Evolutionary conservation across 371 early-diverging fungal genomes (phyloP), one percentile per base, ranked within the genome.

Genomic region (Mucor saturninus): DNA sequence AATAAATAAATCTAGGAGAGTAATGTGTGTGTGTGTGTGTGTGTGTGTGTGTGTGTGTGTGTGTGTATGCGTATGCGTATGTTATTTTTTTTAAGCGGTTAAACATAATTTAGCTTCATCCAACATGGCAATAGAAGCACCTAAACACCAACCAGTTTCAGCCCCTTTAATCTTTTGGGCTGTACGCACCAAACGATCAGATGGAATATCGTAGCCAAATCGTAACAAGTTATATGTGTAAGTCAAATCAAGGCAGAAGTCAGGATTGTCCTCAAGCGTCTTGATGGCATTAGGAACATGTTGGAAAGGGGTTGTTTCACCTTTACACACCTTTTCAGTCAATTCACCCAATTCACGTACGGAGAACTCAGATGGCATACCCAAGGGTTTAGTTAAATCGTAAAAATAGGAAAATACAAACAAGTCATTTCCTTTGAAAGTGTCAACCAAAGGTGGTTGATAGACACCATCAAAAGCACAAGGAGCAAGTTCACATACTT

Each of bases 341-440:
- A 89, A 59, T 5, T 80, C 76, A n/a, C 86, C 86, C 15, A 92
- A 64, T 40, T 90, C 85, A 21, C 65, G 61, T 2, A 91, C 75
- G 5, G 79, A 82, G 64, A 90, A 89, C 31, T 84, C 83, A 15
- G 54, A 37, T 45, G 85, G 85, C 57, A 86, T 72, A 26, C 86
- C 87, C 51, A 92, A 79, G 1, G 91, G 91, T 40, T 80, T 69
- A n/a, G 86, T 80, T 30, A 91, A 85, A 71, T 97, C 98, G 77
- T 91, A 97, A 71, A 97, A 94, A 82, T 88, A 97, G 30, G 93
- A 93, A 75, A 97, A 96, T 1, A 93, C 92, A 73, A 93, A 96
- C 40, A 97, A 84, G 54, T 94, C 95, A 61, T 84, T 78, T 2
- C 79, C 65, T 13, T 76, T 79, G 68, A 95, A 94, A 2, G 90